Evolutionary conservation across 2,329 filamentous ascomycete species (phyloP).

Genomic region (Neopestalotiopsis sp.): DNA sequence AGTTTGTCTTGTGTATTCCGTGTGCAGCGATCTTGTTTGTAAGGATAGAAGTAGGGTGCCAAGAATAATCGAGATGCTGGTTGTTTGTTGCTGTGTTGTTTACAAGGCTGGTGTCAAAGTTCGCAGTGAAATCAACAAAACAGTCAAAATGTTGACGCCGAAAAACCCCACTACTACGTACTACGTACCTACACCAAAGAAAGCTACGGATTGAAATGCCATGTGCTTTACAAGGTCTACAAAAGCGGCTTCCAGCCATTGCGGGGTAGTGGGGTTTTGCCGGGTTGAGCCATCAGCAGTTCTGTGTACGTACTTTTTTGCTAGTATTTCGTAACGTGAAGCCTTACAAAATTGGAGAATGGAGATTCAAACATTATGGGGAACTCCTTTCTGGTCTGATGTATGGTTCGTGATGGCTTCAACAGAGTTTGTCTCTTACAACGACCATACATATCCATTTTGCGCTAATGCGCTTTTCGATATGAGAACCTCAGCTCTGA

Average conservation of each 20-base stretch:
- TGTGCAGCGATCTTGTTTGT: too few relatives aligned
- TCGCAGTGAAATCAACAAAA: background rate
- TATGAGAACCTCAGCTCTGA: too few relatives aligned
- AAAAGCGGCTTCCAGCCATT: constrained; percentile 2
- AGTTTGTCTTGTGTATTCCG: background rate
- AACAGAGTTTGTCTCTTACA: too few relatives aligned
- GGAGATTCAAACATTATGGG: background rate
- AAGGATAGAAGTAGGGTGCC: background rate
- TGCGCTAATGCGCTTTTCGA: too few relatives aligned
- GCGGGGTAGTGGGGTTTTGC: constrained; percentile 9
- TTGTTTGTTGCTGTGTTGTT: background rate
- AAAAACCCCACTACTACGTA: background rate
- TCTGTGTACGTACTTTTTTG: background rate
- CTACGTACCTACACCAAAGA: background rate
- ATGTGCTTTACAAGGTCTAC: constrained; percentile 6
- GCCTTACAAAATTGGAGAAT: background rate
- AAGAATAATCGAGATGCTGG: background rate
- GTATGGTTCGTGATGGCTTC: too few relatives aligned
- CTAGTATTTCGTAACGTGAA: background rate
- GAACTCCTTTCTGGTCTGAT: too few relatives aligned
- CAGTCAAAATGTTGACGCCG: background rate
- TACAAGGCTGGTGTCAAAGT: background rate
- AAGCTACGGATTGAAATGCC: background rate
- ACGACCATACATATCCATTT: too few relatives aligned
- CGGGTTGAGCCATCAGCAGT: background rate